Evolutionary conservation across 805 yeast genomes (phyloP).

Genomic region (Brettanomyces nanus): DNA sequence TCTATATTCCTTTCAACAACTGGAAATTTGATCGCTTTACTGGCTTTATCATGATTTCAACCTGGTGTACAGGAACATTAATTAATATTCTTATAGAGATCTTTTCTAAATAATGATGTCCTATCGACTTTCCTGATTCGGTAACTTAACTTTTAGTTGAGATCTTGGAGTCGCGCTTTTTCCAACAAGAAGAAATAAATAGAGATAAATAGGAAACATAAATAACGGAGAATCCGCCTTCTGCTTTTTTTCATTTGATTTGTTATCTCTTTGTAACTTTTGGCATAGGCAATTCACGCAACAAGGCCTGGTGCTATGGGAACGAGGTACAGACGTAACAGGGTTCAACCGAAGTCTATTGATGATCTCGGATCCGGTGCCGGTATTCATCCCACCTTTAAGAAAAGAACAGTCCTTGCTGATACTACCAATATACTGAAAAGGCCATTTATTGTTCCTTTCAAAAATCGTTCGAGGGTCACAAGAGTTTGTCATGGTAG

Average conservation of each 20-base stretch:
- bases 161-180: neutral
- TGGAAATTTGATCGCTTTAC: slow-evolving; percentile 33
- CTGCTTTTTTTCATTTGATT: too few relatives aligned
- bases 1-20: slow-evolving; percentile 31
- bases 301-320: too few relatives aligned
- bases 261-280: too few relatives aligned
- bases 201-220: neutral
- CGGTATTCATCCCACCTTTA: slow-evolving; percentile 47
- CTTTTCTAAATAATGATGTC: neutral
- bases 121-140: neutral
- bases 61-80: slow-evolving; percentile 35
- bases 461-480: neutral
- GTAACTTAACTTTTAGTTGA: neutral
- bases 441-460: slow-evolving; percentile 48
- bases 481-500: slow-evolving; percentile 10
- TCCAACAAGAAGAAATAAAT: neutral
- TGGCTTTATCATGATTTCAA: slow-evolving; percentile 31
- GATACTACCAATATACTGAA: slow-evolving; percentile 46
- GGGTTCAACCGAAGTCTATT: slow-evolving; percentile 10
- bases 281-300: too few relatives aligned
- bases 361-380: slow-evolving; percentile 62
- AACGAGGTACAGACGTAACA: slow-evolving; percentile 5
- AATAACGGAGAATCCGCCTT: too few relatives aligned
- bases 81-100: slow-evolving; percentile 24
- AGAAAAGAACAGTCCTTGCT: slow-evolving; percentile 46